Evolutionary conservation across 1,284 basidiomycete species (phyloP).

Genomic region (Afroboletus lepidellus): DNA sequence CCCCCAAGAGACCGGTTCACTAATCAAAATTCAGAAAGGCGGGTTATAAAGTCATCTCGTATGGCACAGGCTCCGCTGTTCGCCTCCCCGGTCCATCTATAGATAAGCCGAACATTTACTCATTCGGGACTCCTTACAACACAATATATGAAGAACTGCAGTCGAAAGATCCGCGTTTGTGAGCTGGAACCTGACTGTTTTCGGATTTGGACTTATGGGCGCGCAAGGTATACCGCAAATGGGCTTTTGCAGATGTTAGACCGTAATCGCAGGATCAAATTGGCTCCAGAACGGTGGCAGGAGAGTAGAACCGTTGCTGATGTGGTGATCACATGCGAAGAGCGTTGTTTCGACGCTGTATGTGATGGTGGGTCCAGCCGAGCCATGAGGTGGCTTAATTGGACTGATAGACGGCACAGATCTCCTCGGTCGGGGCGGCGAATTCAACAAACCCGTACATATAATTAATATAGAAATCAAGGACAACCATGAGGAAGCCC

Average conservation of each 20-base stretch:
- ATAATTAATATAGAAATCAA: slow-evolving; percentile 99
- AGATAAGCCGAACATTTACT: slow-evolving; percentile 97
- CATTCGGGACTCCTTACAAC: slow-evolving; percentile 98
- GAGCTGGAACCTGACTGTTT: slow-evolving; percentile 33
- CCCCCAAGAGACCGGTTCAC: neutral
- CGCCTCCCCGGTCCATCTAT: slow-evolving; percentile 94
- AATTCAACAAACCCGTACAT: slow-evolving; percentile 92
- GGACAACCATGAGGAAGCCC: slow-evolving; percentile 98
- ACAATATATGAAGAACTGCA: slow-evolving; percentile 93
- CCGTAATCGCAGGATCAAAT: slow-evolving; percentile 89
- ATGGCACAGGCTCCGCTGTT: slow-evolving; percentile 95
- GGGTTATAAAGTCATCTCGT: slow-evolving; percentile 89
- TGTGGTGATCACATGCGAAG: slow-evolving; percentile 98
- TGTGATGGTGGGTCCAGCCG: slow-evolving; percentile 78
- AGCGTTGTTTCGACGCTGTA: slow-evolving; percentile 97
- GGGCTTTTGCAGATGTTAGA: slow-evolving; percentile 98
- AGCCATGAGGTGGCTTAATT: slow-evolving; percentile 9
- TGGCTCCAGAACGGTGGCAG: slow-evolving; percentile 96
- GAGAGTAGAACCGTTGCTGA: slow-evolving; percentile 86
- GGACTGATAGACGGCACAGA: slow-evolving; percentile 50
- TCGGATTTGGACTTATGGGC: slow-evolving; percentile 16
- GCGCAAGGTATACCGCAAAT: slow-evolving; percentile 85
- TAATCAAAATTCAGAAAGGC: slow-evolving; percentile 59
- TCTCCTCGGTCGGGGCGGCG: slow-evolving; percentile 84
- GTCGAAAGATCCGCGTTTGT: slow-evolving; percentile 84